A percentile compares a stretch with the other conserved stretches of the same genome.
These are phyloP conservation scores for Adansonia gregorii DNA, from an alignment of 441 rosid species.

Conservation along the genomic window DNA sequence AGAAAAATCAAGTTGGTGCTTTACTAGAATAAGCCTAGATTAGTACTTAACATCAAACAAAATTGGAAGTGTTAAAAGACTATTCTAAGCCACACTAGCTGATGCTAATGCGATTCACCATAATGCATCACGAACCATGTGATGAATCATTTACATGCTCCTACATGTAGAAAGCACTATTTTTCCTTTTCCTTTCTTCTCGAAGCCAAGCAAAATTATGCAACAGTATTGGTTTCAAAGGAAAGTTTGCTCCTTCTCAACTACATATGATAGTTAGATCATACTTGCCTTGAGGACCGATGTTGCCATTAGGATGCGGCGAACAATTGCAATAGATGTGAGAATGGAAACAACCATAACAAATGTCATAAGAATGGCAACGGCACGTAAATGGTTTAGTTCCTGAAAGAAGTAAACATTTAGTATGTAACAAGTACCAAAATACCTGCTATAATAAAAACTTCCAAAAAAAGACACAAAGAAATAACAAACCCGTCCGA, in stretches of 20 bases:
- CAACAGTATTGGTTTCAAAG: background rate
- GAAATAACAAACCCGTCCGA: constrained; percentile 53
- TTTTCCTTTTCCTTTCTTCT: background rate
- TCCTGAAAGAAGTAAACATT: constrained; percentile 56
- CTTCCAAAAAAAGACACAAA: constrained; percentile 16
- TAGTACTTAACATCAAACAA: background rate
- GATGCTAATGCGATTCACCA: background rate
- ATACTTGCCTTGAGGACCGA: constrained; percentile 89
- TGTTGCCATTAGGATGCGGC: constrained; percentile 94
- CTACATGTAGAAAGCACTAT: background rate
- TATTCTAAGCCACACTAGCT: background rate
- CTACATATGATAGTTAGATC: background rate
- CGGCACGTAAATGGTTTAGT: constrained; percentile 73
- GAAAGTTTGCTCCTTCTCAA: background rate
- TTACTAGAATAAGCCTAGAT: background rate
- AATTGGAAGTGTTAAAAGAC: background rate
- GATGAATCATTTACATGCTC: background rate
- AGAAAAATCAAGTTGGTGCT: background rate
- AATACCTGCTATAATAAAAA: background rate
- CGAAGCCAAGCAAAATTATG: background rate
- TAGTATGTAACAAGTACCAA: constrained; percentile 14
- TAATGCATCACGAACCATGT: background rate
- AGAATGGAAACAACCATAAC: constrained; percentile 73
- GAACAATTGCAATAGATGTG: constrained; percentile 85
- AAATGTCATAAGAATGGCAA: constrained; percentile 78